Evolutionary conservation across 2,329 filamentous ascomycete genomes (phyloP), one percentile per base, ranked within the genome.

Genomic region (Epichloe typhina): DNA sequence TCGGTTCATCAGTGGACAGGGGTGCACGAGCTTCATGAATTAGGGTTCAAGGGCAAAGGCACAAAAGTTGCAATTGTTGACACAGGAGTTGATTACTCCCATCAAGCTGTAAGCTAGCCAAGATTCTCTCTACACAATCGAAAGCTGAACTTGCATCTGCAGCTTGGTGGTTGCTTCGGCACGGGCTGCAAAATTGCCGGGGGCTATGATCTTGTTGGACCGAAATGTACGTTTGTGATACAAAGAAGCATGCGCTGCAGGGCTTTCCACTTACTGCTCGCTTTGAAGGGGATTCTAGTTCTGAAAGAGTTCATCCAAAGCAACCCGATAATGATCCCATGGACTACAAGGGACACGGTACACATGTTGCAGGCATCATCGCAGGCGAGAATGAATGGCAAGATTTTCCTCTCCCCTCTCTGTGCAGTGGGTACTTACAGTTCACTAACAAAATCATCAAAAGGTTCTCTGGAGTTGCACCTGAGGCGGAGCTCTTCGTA

Each of bases 341-440:
- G 54, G 57, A 59, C 21, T 50, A 46, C 33, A 48, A 57, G 26
- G 56, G 57, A n/a, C 57, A 59, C 33, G 57, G 50, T 11, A 53
- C 52, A 17, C 49, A 58, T 46, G 71, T 73, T 37, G 68, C 73
- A 17, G 74, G 74, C 19, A 73, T 73, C 23, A 69, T 77, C 54
- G 73, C 67, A 26, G 74, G 71, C 15, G 64, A 74, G 38, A 62
- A 61, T 56, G 62, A 67, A 52, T 64, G 61, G 64, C 59, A 53
- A 49, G 47, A 23, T 21, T 7, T 3, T 12, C 11, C 33, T 43
- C 33, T 44, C 39, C 13, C 8, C 47, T 52, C 11, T 17, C 46
- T 0, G 57, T 7, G 37, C 2, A 17, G 6, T 17, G 4, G 23
- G 12, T 15, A 8, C 6, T 40, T 17, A 5, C 39, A 37, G 8